Percentiles rank a stretch among this genome's conserved stretches.
phyloP scores from a whole-genome alignment of 768 basidiomycete species.

The Kwoniella pini region DNA sequence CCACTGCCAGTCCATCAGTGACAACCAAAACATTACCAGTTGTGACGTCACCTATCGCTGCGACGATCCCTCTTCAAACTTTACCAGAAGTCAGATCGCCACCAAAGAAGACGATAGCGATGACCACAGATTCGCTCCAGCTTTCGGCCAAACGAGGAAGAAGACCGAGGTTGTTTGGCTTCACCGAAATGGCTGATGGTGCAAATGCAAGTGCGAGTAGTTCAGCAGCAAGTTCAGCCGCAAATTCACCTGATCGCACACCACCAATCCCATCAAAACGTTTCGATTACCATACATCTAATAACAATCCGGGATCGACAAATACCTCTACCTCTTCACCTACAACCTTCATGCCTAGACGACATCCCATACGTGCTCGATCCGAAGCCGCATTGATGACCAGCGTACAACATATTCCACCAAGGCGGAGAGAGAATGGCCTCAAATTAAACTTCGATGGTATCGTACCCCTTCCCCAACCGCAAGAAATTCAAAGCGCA shows the following conservation, averaged over 20 bases:
- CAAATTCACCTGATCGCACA: conserved; percentile 33
- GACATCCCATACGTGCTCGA: conserved; percentile 22
- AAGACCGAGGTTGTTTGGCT: conserved; percentile 50
- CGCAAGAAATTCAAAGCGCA: conserved; percentile 26
- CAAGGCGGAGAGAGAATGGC: conserved; percentile 41
- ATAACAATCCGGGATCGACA: background rate
- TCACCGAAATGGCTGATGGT: conserved; percentile 49
- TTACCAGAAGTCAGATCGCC: conserved; percentile 52
- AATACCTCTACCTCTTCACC: conserved; percentile 25
- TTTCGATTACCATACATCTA: conserved; percentile 7
- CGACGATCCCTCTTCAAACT: conserved; percentile 40
- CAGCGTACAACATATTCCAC: conserved; percentile 16
- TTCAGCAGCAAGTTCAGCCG: conserved; percentile 29
- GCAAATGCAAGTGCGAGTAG: conserved; percentile 19
- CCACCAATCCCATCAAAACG: conserved; percentile 6
- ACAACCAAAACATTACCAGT: conserved; percentile 12
- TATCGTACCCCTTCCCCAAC: conserved; percentile 31
- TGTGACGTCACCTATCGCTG: conserved; percentile 3
- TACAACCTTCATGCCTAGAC: conserved; percentile 26
- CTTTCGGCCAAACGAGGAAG: conserved; percentile 33
- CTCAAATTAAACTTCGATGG: conserved; percentile 53
- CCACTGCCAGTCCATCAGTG: conserved; percentile 21
- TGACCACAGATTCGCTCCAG: conserved; percentile 37
- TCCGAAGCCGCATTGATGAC: conserved; percentile 30
- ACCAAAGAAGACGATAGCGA: conserved; percentile 35